phyloP scores from a whole-genome alignment of 257 asterid species.

The Salvia rosmarinus region DNA sequence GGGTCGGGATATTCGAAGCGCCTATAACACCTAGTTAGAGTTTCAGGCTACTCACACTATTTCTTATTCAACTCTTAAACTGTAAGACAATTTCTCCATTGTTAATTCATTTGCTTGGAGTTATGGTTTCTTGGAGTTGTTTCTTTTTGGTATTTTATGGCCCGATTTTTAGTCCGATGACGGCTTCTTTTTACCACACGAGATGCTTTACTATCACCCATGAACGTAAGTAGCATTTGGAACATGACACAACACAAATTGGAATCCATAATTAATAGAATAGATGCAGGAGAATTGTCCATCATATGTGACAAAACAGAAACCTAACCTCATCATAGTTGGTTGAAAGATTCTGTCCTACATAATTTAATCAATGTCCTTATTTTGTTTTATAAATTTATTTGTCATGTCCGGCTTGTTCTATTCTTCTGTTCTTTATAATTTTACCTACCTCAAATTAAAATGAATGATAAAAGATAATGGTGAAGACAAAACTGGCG shows the following conservation, averaged over 20 bases:
- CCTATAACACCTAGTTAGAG: conserved; percentile 39
- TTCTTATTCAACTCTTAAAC: conserved; percentile 14
- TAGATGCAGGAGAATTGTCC: background rate
- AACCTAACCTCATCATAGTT: conserved; percentile 9
- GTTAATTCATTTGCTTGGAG: conserved; percentile 36
- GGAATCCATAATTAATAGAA: background rate
- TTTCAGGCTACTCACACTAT: conserved; percentile 23
- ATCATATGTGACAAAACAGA: conserved; percentile 22
- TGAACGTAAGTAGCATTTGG: background rate
- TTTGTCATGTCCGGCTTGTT: background rate
- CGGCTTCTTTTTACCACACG: too few species aligned
- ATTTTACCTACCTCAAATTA: background rate
- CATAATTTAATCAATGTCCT: background rate
- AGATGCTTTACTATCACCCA: background rate
- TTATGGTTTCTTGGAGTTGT: background rate
- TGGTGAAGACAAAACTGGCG: conserved; percentile 30
- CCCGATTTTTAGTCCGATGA: too few species aligned
- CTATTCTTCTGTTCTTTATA: background rate
- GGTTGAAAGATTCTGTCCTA: conserved; percentile 31
- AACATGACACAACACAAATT: background rate
- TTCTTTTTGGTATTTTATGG: too few species aligned
- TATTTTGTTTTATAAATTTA: background rate
- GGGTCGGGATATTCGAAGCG: conserved; percentile 96
- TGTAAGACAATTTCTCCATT: conserved; percentile 33
- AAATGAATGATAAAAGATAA: background rate